Evolutionary conservation across 306 rosid species (phyloP), one percentile per base, ranked within the genome.

Genomic region (Pterocarpus santalinus): DNA sequence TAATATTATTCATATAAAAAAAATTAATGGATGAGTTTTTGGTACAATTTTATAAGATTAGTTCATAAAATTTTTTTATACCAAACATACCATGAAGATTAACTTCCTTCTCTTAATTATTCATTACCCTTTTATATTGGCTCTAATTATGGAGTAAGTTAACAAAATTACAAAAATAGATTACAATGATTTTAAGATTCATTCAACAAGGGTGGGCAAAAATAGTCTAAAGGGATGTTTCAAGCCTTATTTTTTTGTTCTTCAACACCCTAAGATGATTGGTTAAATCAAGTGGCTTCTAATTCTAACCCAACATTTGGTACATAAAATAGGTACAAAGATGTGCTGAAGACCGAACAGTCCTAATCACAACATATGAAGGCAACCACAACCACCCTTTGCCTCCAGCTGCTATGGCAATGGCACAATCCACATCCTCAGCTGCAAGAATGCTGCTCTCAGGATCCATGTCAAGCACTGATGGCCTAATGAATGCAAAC

Each of bases 311-410:
- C 69, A 32, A 69, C 30, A 32, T 57, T 33, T 69, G 75, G 51
- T 57, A 49, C 47, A 39, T 5, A 72, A 52, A 78, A 86, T 75
- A 95, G 99, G 96, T 95, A 44, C 98, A 93, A 89, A 93, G 97
- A 76, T 91, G 99, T 84, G 94, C 90, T 3, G 91, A 91, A 67
- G 99, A 95, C 71, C 14, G 77, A 53, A 86, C 94, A 5, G 82
- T 95, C 34, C 86, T 93, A 0, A 78, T 90, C 22, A 91, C 99
- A 62, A 93, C 99, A 15, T 95, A 95, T 46, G 99, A 95, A 81
- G 97, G 97, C 1, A 87, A 82, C 35, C 99, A 95, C 90, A 91
- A 53, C 88, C 99, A 95, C 65, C 89, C 97, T 11, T 81, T 95
- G 76, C 96, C 97, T 0, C 90, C 96, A 2, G 89, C 97, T 1